Conservation (phyloP, 2,329 filamentous ascomycete genomes). For the Penicillium polonicum region DNA sequence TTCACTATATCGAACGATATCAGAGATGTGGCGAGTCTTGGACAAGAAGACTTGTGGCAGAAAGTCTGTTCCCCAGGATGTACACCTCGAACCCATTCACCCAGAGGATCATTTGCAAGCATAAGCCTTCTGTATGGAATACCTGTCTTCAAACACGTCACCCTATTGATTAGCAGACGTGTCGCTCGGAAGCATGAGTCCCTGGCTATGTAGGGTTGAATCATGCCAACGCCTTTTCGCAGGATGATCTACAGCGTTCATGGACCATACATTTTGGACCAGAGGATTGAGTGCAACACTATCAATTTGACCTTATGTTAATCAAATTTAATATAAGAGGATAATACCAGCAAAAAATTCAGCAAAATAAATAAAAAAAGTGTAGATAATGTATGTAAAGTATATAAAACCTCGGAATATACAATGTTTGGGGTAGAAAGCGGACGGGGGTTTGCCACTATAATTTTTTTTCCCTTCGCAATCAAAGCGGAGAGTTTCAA, state of each 20-base stretch:
- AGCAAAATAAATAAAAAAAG: background rate
- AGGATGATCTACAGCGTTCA: conserved; percentile 1
- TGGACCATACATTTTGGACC: background rate
- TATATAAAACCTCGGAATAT: background rate
- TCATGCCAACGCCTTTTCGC: background rate
- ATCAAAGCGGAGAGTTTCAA: conserved; percentile 28
- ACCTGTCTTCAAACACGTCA: background rate
- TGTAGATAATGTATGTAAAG: background rate
- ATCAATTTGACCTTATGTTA: background rate
- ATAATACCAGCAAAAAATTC: background rate
- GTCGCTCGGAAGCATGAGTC: background rate
- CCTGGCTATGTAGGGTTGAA: background rate
- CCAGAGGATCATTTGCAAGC: background rate
- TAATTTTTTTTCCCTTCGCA: conserved; percentile 28
- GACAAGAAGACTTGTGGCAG: background rate
- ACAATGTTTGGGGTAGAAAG: conserved; percentile 16
- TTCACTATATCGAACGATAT: no score
- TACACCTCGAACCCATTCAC: background rate
- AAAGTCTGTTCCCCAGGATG: background rate
- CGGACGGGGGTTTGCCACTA: conserved; percentile 20
- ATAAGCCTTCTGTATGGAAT: background rate
- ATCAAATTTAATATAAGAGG: background rate
- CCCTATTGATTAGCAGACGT: background rate
- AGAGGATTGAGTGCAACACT: background rate
- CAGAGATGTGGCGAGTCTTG: background rate